Conservation (phyloP, 2,329 filamentous ascomycete species). For the Diaporthe humulicola region DNA sequence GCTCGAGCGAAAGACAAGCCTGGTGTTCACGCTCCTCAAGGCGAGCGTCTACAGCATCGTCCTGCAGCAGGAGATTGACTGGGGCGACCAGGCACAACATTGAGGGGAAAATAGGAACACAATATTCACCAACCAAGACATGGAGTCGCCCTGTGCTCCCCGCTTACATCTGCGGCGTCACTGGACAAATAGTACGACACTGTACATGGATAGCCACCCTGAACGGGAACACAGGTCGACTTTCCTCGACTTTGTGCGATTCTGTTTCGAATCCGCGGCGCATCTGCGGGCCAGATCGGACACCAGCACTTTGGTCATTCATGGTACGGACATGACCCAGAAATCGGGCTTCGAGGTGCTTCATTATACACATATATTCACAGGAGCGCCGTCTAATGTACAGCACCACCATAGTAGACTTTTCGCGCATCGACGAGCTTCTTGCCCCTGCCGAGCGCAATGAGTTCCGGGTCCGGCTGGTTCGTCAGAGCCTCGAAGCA, state of each 20-base stretch:
- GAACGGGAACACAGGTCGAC: background rate
- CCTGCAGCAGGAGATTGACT: constrained; percentile 94
- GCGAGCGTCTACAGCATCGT: constrained; percentile 99
- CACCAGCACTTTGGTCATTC: background rate
- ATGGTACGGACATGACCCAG: background rate
- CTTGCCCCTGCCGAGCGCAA: constrained; percentile 89
- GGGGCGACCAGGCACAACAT: constrained; percentile 64
- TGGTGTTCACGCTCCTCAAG: constrained; percentile 96
- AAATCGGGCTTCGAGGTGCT: background rate
- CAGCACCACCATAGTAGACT: constrained; percentile 92
- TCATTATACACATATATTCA: constrained; percentile 39
- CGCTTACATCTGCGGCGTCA: background rate
- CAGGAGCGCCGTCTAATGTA: constrained; percentile 62
- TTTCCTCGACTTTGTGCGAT: background rate
- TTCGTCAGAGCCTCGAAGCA: constrained; percentile 84
- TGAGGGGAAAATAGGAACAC: constrained; percentile 48
- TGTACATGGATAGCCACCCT: background rate
- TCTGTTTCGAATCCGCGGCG: background rate
- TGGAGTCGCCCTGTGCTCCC: background rate
- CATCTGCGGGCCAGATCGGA: background rate
- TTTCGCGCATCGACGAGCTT: constrained; percentile 97
- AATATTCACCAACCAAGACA: constrained; percentile 44
- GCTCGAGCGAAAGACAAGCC: constrained; percentile 92
- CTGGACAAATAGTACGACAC: background rate
- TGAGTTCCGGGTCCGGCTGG: constrained; percentile 89